A percentile compares a stretch with the other conserved stretches of the same genome.
phyloP scores from a whole-genome alignment of 352 stramenopile species.

The Globisporangium cystogenes region DNA sequence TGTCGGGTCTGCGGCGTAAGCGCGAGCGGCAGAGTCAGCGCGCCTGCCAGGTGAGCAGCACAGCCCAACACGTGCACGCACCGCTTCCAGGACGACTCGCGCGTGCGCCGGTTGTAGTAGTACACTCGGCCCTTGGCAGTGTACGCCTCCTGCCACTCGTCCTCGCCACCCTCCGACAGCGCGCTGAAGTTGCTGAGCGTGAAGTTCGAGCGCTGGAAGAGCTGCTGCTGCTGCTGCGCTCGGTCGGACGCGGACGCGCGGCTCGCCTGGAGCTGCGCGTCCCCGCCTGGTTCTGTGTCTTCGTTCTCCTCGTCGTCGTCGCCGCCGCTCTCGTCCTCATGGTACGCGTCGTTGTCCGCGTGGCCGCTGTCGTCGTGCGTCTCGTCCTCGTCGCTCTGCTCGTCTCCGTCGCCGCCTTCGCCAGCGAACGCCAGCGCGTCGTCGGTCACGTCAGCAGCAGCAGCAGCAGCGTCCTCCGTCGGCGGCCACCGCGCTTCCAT shows the following conservation, averaged over 20 bases:
- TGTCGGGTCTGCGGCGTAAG: slow-evolving; percentile 9
- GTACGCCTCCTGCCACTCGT: slow-evolving; percentile 82
- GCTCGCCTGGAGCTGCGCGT: not conserved
- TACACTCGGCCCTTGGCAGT: slow-evolving; percentile 84
- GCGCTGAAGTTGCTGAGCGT: slow-evolving; percentile 14
- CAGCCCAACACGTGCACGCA: slow-evolving; percentile 13
- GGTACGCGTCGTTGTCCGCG: slow-evolving; percentile 4
- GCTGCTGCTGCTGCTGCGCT: not conserved
- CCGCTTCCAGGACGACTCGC: slow-evolving; percentile 84
- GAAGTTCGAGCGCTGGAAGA: slow-evolving; percentile 9
- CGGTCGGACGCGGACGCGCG: not conserved
- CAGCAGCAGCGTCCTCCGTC: not conserved
- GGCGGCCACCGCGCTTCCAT: slow-evolving; percentile 13
- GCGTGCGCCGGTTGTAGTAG: slow-evolving; percentile 84
- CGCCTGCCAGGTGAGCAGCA: no score
- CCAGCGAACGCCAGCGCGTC: not conserved
- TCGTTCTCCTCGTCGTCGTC: slow-evolving; percentile 6
- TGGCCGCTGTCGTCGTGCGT: slow-evolving; percentile 6
- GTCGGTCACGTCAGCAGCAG: not conserved
- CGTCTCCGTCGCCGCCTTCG: not conserved
- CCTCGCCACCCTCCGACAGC: slow-evolving; percentile 8
- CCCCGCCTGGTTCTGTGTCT: not conserved
- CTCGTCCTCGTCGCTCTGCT: slow-evolving; percentile 3
- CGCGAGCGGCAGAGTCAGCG: not conserved
- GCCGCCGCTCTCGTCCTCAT: slow-evolving; percentile 12